Percentiles rank a stretch among this genome's conserved stretches.
Conservation (phyloP, 768 basidiomycete species). For the Rhizopogon vinicolor region DNA sequence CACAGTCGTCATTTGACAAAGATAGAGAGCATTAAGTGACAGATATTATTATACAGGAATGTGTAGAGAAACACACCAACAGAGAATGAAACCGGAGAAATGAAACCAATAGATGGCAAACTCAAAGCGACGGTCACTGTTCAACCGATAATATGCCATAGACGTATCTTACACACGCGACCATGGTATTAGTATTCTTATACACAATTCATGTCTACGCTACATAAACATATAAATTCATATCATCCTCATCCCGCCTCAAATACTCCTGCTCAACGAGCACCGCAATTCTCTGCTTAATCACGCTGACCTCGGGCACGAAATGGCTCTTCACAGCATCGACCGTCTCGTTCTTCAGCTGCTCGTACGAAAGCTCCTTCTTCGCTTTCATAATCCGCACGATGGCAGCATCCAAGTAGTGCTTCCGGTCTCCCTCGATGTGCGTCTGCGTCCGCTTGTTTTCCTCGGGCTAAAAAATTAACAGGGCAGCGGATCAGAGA, state of each 20-base stretch:
- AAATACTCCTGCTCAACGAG: conserved; percentile 88
- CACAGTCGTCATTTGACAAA: no score
- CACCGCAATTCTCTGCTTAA: conserved; percentile 80
- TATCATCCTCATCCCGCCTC: conserved; percentile 68
- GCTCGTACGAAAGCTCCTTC: conserved; percentile 77
- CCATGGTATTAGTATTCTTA: no score
- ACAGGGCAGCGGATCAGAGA: background rate
- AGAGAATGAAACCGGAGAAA: no score
- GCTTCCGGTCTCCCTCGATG: conserved; percentile 84
- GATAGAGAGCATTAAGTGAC: no score
- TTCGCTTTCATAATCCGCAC: conserved; percentile 94
- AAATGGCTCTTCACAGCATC: conserved; percentile 88
- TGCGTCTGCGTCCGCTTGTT: conserved; percentile 73
- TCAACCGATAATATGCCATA: no score
- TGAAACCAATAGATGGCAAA: no score
- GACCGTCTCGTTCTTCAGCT: conserved; percentile 78
- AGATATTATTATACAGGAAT: no score
- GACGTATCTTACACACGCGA: no score
- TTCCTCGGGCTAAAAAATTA: conserved; percentile 67
- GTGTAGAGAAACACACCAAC: no score
- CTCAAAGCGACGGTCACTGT: no score
- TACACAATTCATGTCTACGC: conserved; percentile 37
- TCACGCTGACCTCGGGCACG: conserved; percentile 74
- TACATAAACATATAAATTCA: conserved; percentile 72
- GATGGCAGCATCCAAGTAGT: conserved; percentile 89